These are phyloP conservation scores for Auricularia cornea DNA, from an alignment of 768 basidiomycete genomes.

Conservation along the genomic window DNA sequence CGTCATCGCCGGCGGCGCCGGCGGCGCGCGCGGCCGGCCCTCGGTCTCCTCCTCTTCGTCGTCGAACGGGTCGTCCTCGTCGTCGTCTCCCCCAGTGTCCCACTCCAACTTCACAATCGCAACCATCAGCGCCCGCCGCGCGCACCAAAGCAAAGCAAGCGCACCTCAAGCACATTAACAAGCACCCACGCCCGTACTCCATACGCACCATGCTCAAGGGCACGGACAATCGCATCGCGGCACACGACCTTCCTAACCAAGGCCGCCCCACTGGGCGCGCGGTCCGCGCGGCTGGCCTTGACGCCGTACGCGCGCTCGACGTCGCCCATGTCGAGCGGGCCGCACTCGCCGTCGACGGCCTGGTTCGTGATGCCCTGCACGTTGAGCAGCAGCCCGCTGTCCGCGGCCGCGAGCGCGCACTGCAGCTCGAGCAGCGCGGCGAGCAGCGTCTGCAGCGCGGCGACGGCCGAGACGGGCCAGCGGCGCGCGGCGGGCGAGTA, in stretches of 20 bases:
- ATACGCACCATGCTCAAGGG: neutral
- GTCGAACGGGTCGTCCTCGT: slow-evolving; percentile 12
- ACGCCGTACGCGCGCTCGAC: slow-evolving; percentile 45
- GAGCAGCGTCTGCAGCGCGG: neutral
- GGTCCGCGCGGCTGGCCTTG: neutral
- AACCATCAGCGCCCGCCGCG: too few relatives aligned
- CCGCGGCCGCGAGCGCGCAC: slow-evolving; percentile 24
- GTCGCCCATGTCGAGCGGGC: slow-evolving; percentile 36
- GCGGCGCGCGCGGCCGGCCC: slow-evolving; percentile 38
- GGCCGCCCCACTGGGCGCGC: neutral
- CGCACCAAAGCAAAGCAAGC: neutral
- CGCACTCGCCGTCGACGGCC: slow-evolving; percentile 39
- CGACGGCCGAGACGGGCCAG: slow-evolving; percentile 12
- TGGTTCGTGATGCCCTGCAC: neutral
- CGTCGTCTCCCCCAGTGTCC: slow-evolving; percentile 13
- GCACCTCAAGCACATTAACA: neutral
- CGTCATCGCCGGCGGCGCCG: slow-evolving; percentile 26
- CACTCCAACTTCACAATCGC: neutral
- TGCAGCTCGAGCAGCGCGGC: neutral
- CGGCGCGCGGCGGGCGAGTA: slow-evolving; percentile 33
- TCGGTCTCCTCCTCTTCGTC: slow-evolving; percentile 29
- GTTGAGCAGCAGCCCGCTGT: slow-evolving; percentile 33
- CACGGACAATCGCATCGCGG: neutral
- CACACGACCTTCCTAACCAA: neutral
- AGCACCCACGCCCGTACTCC: neutral